Conservation (phyloP, 192 early-diverging fungal genomes). For the Backusella sp. region DNA sequence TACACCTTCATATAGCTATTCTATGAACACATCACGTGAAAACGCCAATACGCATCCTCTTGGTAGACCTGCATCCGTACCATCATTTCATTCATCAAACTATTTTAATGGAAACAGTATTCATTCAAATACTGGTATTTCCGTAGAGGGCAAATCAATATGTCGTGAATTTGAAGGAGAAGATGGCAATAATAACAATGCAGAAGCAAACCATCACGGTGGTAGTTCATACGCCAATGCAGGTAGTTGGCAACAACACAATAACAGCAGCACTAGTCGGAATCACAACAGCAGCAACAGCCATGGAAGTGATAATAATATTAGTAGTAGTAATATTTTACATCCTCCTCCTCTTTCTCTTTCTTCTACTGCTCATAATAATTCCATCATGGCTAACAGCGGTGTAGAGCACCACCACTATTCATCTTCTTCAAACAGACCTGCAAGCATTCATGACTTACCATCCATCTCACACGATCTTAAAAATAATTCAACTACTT, state of each 20-base stretch:
- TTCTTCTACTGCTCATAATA: slow-evolving; percentile 11
- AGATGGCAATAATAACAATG: slow-evolving; percentile 10
- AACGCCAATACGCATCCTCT: slow-evolving; percentile 18
- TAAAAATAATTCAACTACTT: slow-evolving; percentile 1
- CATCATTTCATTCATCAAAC: background rate
- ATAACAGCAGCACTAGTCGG: slow-evolving; percentile 7
- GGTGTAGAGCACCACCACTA: background rate
- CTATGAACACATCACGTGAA: slow-evolving; percentile 14
- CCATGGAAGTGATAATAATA: slow-evolving; percentile 12
- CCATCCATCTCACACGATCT: background rate
- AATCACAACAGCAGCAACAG: slow-evolving; percentile 11
- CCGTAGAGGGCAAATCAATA: background rate
- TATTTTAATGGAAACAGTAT: background rate
- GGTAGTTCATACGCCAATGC: slow-evolving; percentile 19
- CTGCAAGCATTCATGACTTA: slow-evolving; percentile 9
- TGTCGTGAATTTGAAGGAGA: background rate
- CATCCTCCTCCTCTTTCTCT: background rate
- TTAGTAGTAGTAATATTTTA: background rate
- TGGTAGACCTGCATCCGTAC: slow-evolving; percentile 12
- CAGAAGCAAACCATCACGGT: background rate
- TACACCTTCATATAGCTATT: slow-evolving; percentile 9
- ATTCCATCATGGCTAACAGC: slow-evolving; percentile 2
- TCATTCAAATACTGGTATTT: background rate
- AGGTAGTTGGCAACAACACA: slow-evolving; percentile 21
- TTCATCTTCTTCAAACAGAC: slow-evolving; percentile 14